phyloP scores from a whole-genome alignment of 345 rosid species.

The Ricinus communis region DNA sequence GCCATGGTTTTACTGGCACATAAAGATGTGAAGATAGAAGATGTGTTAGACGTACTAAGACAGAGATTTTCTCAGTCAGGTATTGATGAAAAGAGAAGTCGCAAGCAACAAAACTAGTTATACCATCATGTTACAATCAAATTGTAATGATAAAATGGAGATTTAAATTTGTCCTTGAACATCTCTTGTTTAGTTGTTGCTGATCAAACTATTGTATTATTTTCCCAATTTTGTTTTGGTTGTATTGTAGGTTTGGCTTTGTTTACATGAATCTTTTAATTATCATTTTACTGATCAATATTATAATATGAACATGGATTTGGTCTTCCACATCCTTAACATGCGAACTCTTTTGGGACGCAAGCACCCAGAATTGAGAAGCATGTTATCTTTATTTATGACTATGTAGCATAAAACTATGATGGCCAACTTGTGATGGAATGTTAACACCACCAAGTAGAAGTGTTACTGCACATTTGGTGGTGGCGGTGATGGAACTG shows the following conservation, averaged over 20 bases:
- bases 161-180: neutral
- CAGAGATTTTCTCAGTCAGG: slow-evolving; percentile 66
- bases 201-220: neutral
- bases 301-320: neutral
- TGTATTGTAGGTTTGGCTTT: neutral
- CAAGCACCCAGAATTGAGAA: neutral
- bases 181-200: neutral
- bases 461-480: neutral
- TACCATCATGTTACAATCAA: neutral
- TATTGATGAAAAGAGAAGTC: slow-evolving; percentile 67
- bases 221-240: neutral
- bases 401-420: neutral
- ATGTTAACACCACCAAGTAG: neutral
- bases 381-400: neutral
- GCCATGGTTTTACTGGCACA: slow-evolving; percentile 67
- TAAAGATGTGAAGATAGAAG: slow-evolving; percentile 54
- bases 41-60: slow-evolving; percentile 57
- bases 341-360: neutral
- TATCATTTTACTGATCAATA: neutral
- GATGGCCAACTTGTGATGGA: neutral
- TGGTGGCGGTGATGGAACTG: neutral
- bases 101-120: slow-evolving; percentile 15
- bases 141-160: neutral
- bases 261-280: neutral
- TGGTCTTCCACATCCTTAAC: neutral